Conservation (phyloP, 768 basidiomycete species). For the Mycena albidolilacea region DNA sequence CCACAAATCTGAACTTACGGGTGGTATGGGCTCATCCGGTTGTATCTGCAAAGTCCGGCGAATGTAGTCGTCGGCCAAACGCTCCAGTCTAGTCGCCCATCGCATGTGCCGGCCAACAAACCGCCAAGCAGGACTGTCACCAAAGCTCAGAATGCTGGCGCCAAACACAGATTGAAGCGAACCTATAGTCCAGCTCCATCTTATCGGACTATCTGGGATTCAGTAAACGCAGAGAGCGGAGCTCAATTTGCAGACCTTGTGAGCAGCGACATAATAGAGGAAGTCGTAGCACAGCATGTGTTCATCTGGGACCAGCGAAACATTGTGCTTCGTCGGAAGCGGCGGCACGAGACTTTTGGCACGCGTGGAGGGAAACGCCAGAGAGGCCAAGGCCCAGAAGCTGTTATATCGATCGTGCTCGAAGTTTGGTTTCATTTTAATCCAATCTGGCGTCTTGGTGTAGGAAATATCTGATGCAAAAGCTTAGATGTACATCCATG, state of each 20-base stretch:
- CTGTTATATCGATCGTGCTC: constrained; percentile 40
- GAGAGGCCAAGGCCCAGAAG: constrained; percentile 42
- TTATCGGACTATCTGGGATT: constrained; percentile 43
- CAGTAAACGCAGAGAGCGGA: constrained; percentile 1
- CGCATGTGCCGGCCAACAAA: constrained; percentile 49
- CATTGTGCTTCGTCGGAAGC: constrained; percentile 30
- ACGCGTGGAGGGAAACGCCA: constrained; percentile 40
- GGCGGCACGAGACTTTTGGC: constrained; percentile 35
- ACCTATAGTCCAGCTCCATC: constrained; percentile 48
- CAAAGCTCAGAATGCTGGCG: not conserved
- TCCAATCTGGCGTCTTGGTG: constrained; percentile 42
- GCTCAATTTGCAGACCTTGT: constrained; percentile 37
- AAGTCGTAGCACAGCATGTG: constrained; percentile 44
- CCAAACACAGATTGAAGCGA: not conserved
- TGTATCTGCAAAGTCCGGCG: constrained; percentile 43
- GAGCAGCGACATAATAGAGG: constrained; percentile 43
- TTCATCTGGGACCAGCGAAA: constrained; percentile 40
- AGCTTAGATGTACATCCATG: constrained; percentile 27
- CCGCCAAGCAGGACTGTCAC: constrained; percentile 51
- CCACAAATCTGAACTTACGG: constrained; percentile 40
- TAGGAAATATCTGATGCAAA: constrained; percentile 45
- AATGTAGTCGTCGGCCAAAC: constrained; percentile 44
- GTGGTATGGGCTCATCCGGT: constrained; percentile 43
- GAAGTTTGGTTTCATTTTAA: constrained; percentile 39
- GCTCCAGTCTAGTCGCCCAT: constrained; percentile 45